These are phyloP conservation scores for Mycotypha africana DNA, from an alignment of 371 early-diverging fungal genomes.

Conservation along the genomic window DNA sequence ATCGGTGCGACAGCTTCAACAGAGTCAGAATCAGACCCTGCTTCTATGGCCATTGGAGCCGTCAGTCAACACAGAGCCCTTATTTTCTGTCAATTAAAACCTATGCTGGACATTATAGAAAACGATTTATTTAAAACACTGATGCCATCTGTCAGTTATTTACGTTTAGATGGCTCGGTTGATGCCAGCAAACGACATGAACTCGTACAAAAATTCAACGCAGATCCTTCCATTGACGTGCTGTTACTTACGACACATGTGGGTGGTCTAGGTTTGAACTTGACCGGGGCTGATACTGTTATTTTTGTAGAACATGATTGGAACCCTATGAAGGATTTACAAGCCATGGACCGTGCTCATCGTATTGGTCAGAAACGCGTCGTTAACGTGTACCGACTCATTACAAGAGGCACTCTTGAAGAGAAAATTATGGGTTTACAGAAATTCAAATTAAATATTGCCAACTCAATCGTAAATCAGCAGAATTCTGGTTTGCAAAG, in stretches of 20 bases:
- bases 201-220: conserved; percentile 93
- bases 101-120: conserved; percentile 97
- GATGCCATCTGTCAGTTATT: conserved; percentile 88
- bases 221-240: conserved; percentile 93
- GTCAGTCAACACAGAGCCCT: conserved; percentile 92
- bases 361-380: conserved; percentile 97
- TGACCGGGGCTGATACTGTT: conserved; percentile 99
- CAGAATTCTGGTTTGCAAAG: conserved; percentile 91
- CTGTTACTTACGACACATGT: conserved; percentile 96
- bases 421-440: conserved; percentile 98
- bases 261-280: conserved; percentile 98
- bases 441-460: conserved; percentile 98
- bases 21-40: conserved; percentile 42
- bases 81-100: conserved; percentile 96
- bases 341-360: conserved; percentile 99
- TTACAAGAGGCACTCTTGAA: conserved; percentile 89
- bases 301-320: conserved; percentile 99
- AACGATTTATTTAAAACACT: conserved; percentile 75
- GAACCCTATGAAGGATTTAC: conserved; percentile 98
- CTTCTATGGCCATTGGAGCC: conserved; percentile 51
- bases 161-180: conserved; percentile 96
- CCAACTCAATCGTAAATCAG: conserved; percentile 96
- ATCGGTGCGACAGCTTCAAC: conserved; percentile 64
- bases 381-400: conserved; percentile 94
- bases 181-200: conserved; percentile 83